Percentiles rank a stretch among this genome's conserved stretches.
These are phyloP conservation scores for Colletotrichum aenigma DNA, from an alignment of 2,329 filamentous ascomycete species.

Conservation along the genomic window DNA sequence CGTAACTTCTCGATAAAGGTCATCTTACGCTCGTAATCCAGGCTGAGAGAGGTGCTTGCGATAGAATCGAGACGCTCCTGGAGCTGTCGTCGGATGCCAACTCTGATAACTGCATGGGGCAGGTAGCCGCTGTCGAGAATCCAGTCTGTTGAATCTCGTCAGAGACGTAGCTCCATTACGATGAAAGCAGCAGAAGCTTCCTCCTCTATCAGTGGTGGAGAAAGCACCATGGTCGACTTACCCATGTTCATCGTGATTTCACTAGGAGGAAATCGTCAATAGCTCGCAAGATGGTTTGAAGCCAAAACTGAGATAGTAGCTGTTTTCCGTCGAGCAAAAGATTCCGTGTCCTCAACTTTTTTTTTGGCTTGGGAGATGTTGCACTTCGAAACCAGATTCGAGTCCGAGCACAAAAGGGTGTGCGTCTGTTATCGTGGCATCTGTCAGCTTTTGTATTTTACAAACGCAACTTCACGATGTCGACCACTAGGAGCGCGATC, in stretches of 20 bases:
- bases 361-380: not conserved
- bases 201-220: not conserved
- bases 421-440: not conserved
- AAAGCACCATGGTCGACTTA: not conserved
- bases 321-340: not conserved
- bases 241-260: slow-evolving; percentile 8
- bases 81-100: slow-evolving; percentile 71
- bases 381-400: not conserved
- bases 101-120: slow-evolving; percentile 64
- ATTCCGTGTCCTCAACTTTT: not conserved
- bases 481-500: not conserved
- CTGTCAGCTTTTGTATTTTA: not conserved
- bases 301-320: not conserved
- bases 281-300: not conserved
- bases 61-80: slow-evolving; percentile 63
- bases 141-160: slow-evolving; percentile 44
- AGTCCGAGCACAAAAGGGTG: not conserved
- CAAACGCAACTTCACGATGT: not conserved
- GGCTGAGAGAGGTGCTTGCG: slow-evolving; percentile 53
- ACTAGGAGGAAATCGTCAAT: not conserved
- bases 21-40: slow-evolving; percentile 65
- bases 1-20: slow-evolving; percentile 64
- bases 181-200: not conserved
- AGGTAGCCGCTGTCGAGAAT: slow-evolving; percentile 70
- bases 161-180: not conserved